A percentile compares a stretch with the other conserved stretches of the same genome.
phyloP scores from a whole-genome alignment of 306 rosid species.

The Begonia loranthoides region DNA sequence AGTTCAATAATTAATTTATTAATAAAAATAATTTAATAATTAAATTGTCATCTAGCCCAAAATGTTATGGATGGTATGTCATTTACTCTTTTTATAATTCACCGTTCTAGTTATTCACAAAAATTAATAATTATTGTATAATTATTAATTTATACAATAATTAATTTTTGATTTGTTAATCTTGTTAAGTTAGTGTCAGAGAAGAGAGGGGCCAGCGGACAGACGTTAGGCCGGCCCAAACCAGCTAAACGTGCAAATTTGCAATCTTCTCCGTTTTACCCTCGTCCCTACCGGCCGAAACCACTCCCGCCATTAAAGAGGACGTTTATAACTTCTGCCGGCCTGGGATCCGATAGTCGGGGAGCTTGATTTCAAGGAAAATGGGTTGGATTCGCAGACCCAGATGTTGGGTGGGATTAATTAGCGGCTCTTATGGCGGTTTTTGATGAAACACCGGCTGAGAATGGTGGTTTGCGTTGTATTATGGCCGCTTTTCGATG shows the following conservation, averaged over 20 bases:
- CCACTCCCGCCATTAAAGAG: slow-evolving; percentile 12
- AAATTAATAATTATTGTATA: too few relatives aligned
- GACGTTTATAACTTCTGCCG: slow-evolving; percentile 22
- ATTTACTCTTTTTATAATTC: too few relatives aligned
- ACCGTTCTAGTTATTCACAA: too few relatives aligned
- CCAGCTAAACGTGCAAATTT: slow-evolving; percentile 1
- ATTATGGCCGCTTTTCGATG: slow-evolving; percentile 73
- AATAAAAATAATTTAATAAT: too few relatives aligned
- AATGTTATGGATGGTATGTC: too few relatives aligned
- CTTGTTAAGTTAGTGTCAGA: too few relatives aligned
- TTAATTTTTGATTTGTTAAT: too few relatives aligned
- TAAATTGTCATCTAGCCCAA: too few relatives aligned
- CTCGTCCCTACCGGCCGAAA: slow-evolving; percentile 5
- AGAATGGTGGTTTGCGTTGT: slow-evolving; percentile 29
- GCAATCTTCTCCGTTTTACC: slow-evolving; percentile 7
- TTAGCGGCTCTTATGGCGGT: slow-evolving; percentile 44
- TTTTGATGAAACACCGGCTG: slow-evolving; percentile 45
- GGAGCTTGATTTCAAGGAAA: slow-evolving; percentile 36
- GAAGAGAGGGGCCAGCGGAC: too few relatives aligned
- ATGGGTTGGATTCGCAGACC: slow-evolving; percentile 12
- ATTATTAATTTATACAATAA: too few relatives aligned
- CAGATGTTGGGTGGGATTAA: slow-evolving; percentile 23
- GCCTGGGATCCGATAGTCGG: slow-evolving; percentile 51
- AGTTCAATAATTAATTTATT: too few relatives aligned
- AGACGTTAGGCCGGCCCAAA: too few relatives aligned